Evolutionary conservation across 2,329 filamentous ascomycete genomes (phyloP).

Genomic region (Dothistroma septosporum): DNA sequence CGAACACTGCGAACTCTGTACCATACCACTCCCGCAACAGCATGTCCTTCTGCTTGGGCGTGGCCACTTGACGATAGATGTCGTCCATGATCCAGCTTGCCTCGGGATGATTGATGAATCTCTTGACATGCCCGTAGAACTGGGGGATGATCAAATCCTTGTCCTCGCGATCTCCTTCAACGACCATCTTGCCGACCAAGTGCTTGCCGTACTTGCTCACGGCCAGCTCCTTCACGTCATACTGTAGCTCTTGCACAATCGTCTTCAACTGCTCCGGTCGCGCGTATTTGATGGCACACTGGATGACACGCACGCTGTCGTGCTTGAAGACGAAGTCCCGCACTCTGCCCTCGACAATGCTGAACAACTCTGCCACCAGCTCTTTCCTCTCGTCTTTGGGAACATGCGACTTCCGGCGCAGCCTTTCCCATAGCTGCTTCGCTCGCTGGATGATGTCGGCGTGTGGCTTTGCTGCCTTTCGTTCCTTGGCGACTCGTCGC

Average conservation of each 20-base stretch:
- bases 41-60: slow-evolving; percentile 75
- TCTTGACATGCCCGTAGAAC: slow-evolving; percentile 89
- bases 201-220: slow-evolving; percentile 98
- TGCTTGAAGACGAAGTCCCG: slow-evolving; percentile 98
- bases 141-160: slow-evolving; percentile 86
- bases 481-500: slow-evolving; percentile 79
- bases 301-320: slow-evolving; percentile 91
- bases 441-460: slow-evolving; percentile 82
- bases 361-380: slow-evolving; percentile 83
- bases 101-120: slow-evolving; percentile 92
- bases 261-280: slow-evolving; percentile 76
- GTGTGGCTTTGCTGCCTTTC: slow-evolving; percentile 88
- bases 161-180: slow-evolving; percentile 84
- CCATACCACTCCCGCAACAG: slow-evolving; percentile 96
- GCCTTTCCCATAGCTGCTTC: slow-evolving; percentile 95
- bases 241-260: slow-evolving; percentile 82
- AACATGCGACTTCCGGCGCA: slow-evolving; percentile 90
- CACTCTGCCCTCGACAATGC: slow-evolving; percentile 83
- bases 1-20: slow-evolving; percentile 81
- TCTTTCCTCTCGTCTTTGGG: slow-evolving; percentile 81
- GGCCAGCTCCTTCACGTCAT: slow-evolving; percentile 76
- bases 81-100: slow-evolving; percentile 98
- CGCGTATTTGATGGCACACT: slow-evolving; percentile 95
- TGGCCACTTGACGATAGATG: slow-evolving; percentile 85
- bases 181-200: slow-evolving; percentile 87